Evolutionary conservation across 176 grass and related monocot species (phyloP), one percentile per base, ranked within the genome.

Genomic region (Triticum urartu): DNA sequence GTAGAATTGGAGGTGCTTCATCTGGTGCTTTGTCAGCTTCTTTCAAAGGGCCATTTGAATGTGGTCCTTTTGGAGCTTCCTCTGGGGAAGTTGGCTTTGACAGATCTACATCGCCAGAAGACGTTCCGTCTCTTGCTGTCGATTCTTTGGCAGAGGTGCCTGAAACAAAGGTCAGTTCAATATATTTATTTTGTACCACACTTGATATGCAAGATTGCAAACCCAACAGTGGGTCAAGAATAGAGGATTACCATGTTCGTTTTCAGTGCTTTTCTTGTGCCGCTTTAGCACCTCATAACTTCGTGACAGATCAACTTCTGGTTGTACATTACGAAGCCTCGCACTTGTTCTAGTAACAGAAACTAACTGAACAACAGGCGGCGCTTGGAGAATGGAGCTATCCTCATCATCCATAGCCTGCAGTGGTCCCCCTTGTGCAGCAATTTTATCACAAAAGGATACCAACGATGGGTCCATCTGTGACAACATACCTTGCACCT

Each of bases 401-500:
- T 89, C 80, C 45, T 84, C 80, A 71, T 92, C 94, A 88, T 88
- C 92, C 48, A 62, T 81, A n/a, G 87, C 86, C 61, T 87, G 87
- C 61, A 87, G 33, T 20, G 94, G 92, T 0, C 94, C 92, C 25
- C 94, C 97, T 54, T 97, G 97, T 67, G 79, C 88, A 60, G 94
- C 89, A 85, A 99, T 99, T 87, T 97, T 93, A 63, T 97, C 92
- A 86, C 97, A 99, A 39, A 93, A 97, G 74, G 97, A 97, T 34
- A 91, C 87, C 86, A 99, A 77, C 80, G 92, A 85, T 79, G 97
- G 97, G 77, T 99, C 97, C 87, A 99, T 99, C 79, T 99, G 97
- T 66, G 97, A 94, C 84, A 99, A 86, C 97, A 99, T 99, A 66
- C 94, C 92, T 90, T 93, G 87, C 67, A 94, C 97, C 97, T 99